These are phyloP conservation scores for Rusavskia elegans DNA, from an alignment of 495 filamentous ascomycete species.

Conservation along the genomic window DNA sequence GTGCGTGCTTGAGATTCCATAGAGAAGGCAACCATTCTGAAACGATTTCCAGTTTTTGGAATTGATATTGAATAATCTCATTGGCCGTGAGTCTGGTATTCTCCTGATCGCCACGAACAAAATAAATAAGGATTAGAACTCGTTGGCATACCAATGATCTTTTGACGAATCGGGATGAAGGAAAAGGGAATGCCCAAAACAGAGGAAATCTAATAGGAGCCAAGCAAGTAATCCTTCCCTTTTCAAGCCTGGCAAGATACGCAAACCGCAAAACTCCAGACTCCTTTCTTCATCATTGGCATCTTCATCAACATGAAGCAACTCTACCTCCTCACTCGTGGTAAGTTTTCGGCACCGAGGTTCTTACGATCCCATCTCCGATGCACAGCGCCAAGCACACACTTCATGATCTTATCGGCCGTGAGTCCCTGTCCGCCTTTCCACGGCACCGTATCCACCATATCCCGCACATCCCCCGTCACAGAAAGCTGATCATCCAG, in stretches of 20 bases:
- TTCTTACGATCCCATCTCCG: slow-evolving; percentile 32
- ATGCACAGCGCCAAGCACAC: slow-evolving; percentile 60
- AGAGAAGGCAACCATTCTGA: too few species aligned
- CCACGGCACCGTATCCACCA: slow-evolving; percentile 81
- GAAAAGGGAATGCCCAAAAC: too few species aligned
- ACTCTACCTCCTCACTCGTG: background rate
- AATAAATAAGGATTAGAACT: too few species aligned
- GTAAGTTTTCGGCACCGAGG: background rate
- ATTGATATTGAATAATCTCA: too few species aligned
- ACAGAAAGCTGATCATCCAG: slow-evolving; percentile 63
- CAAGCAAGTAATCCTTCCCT: too few species aligned
- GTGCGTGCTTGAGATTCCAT: too few species aligned
- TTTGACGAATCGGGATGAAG: too few species aligned
- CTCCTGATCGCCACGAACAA: too few species aligned
- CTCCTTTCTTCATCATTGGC: background rate
- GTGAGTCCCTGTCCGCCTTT: slow-evolving; percentile 26
- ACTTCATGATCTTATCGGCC: slow-evolving; percentile 63
- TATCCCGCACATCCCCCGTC: slow-evolving; percentile 52
- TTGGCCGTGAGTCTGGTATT: too few species aligned
- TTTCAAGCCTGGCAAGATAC: background rate
- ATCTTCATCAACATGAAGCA: background rate
- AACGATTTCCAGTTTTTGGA: too few species aligned
- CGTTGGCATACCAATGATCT: too few species aligned
- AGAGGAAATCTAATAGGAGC: too few species aligned
- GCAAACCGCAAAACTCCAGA: background rate